phyloP scores from a whole-genome alignment of 164 flowering plant genomes.

The Paratinospora sagittata region DNA sequence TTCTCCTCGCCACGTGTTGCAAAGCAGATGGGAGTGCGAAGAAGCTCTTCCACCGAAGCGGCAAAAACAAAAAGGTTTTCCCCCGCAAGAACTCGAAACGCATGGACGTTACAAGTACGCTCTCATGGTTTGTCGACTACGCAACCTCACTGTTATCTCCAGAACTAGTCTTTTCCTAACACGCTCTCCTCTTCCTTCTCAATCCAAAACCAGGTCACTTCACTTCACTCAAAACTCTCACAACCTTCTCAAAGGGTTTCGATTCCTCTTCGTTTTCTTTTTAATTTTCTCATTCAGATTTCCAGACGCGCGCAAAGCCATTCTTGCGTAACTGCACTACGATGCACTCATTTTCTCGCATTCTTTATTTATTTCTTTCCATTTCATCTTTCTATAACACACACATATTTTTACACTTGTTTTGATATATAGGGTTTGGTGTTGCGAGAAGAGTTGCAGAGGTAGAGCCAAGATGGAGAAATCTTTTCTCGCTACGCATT shows the following conservation, averaged over 20 bases:
- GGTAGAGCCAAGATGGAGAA: constrained; percentile 26
- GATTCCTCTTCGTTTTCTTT: not conserved
- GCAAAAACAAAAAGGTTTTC: no score
- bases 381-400: not conserved
- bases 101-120: not conserved
- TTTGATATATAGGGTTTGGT: constrained; percentile 20
- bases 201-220: constrained; percentile 7
- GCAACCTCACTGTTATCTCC: not conserved
- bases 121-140: constrained; percentile 16
- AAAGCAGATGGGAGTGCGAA: no score
- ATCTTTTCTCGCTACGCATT: not conserved
- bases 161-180: not conserved
- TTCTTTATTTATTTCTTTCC: not conserved
- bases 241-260: not conserved
- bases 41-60: no score
- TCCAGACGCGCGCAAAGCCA: no score
- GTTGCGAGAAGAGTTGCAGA: constrained; percentile 9
- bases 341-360: no score
- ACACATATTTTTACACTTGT: not conserved
- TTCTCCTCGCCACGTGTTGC: no score
- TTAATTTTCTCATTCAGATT: no score
- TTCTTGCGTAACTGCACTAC: no score
- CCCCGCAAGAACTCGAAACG: not conserved
- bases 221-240: not conserved
- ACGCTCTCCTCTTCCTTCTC: constrained; percentile 1